Conservation (phyloP, 768 basidiomycete genomes). For the Udeniomyces megalosporus region DNA sequence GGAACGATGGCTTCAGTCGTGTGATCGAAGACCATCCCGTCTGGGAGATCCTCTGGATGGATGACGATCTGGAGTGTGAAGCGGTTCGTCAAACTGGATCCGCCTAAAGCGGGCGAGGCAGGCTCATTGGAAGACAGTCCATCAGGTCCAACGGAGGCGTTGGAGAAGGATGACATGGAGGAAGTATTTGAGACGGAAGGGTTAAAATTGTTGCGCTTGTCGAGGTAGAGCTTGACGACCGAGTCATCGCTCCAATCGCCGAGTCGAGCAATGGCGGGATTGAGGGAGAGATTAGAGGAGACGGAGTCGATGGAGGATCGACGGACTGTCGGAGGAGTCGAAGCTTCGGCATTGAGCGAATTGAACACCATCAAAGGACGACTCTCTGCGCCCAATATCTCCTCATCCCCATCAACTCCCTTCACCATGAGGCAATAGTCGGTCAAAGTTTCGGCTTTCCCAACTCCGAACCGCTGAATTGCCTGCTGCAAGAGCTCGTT, state of each 20-base stretch:
- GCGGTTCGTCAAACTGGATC: slow-evolving; percentile 48
- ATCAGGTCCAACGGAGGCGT: no score
- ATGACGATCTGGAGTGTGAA: slow-evolving; percentile 79
- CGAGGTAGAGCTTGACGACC: slow-evolving; percentile 88
- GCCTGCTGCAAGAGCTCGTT: slow-evolving; percentile 77
- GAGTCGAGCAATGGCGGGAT: slow-evolving; percentile 84
- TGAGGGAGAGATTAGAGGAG: slow-evolving; percentile 76
- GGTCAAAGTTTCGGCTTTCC: slow-evolving; percentile 33
- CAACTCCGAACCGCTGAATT: slow-evolving; percentile 79
- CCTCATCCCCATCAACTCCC: slow-evolving; percentile 73
- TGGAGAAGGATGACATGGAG: not conserved
- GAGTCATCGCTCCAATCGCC: slow-evolving; percentile 94
- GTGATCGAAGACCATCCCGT: slow-evolving; percentile 87
- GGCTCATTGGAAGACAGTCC: no score
- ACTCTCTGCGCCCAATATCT: slow-evolving; percentile 46
- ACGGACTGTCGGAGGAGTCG: slow-evolving; percentile 49
- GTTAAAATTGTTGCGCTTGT: slow-evolving; percentile 36
- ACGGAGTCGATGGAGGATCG: slow-evolving; percentile 87
- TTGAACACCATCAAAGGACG: slow-evolving; percentile 84
- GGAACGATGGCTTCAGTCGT: slow-evolving; percentile 87
- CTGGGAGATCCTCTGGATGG: slow-evolving; percentile 78
- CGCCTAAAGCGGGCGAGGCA: not conserved
- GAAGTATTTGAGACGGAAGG: not conserved
- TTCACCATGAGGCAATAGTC: slow-evolving; percentile 83
- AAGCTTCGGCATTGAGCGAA: slow-evolving; percentile 43